Conservation (phyloP, 2,329 filamentous ascomycete genomes). For the Fusarium compactum region DNA sequence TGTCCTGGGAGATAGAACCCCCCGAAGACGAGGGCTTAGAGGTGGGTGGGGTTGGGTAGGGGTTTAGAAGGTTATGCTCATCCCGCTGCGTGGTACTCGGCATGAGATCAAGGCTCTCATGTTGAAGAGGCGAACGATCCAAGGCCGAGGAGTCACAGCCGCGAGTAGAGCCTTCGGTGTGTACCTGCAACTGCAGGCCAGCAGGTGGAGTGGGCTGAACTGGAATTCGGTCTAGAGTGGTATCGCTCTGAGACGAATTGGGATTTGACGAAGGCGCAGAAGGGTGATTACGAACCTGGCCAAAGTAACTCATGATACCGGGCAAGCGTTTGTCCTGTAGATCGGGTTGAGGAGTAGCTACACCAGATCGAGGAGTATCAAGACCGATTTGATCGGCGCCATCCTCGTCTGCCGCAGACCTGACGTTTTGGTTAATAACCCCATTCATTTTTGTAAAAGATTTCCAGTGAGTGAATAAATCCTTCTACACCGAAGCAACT, state of each 20-base stretch:
- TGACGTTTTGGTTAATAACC: conserved; percentile 66
- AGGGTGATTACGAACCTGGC: conserved; percentile 96
- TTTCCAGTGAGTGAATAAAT: conserved; percentile 48
- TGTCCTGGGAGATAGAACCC: conserved; percentile 49
- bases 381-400: conserved; percentile 82
- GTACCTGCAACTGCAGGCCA: conserved; percentile 48
- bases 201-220: conserved; percentile 50
- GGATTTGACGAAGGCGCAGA: conserved; percentile 59
- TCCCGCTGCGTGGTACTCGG: conserved; percentile 40
- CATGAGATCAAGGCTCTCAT: conserved; percentile 41
- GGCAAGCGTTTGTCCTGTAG: conserved; percentile 94
- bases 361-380: conserved; percentile 88
- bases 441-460: conserved; percentile 56
- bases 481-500: conserved; percentile 45
- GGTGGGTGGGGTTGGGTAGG: conserved; percentile 69
- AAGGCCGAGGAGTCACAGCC: conserved; percentile 38
- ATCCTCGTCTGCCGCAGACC: conserved; percentile 75
- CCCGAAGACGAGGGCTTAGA: conserved; percentile 60
- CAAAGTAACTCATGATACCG: conserved; percentile 97
- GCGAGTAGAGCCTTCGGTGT: conserved; percentile 44
- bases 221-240: conserved; percentile 42
- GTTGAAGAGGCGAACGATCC: conserved; percentile 43
- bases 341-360: conserved; percentile 94
- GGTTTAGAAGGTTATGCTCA: conserved; percentile 47
- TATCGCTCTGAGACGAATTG: conserved; percentile 54